Evolutionary conservation across 2,329 filamentous ascomycete species (phyloP).

Genomic region (Magnaporthiopsis rhizophila): DNA sequence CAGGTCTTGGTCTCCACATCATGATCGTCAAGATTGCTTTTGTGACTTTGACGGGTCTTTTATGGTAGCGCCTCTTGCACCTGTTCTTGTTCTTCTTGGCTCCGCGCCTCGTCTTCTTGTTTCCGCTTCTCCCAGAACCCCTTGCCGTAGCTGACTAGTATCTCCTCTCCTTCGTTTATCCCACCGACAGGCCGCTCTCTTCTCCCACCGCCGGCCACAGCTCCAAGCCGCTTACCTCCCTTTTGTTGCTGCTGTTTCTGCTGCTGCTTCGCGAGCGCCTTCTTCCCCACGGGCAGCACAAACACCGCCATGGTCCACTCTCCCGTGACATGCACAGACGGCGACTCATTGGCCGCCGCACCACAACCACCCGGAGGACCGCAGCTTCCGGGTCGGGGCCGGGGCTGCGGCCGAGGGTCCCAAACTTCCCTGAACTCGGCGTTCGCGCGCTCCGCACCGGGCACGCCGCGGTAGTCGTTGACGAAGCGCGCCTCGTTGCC

Average conservation of each 20-base stretch:
- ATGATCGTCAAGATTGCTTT: background rate
- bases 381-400: background rate
- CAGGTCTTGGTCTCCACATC: background rate
- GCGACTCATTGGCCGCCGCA: background rate
- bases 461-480: slow-evolving; percentile 58
- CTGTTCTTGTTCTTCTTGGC: background rate
- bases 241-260: slow-evolving; percentile 4
- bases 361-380: background rate
- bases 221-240: background rate
- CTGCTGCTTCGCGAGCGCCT: slow-evolving; percentile 15
- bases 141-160: slow-evolving; percentile 59
- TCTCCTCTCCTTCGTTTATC: slow-evolving; percentile 54
- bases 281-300: slow-evolving; percentile 39
- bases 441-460: slow-evolving; percentile 35
- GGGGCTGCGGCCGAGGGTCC: slow-evolving; percentile 33
- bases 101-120: slow-evolving; percentile 20
- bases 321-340: slow-evolving; percentile 13
- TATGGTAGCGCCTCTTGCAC: background rate
- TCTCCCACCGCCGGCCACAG: background rate
- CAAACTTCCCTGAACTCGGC: slow-evolving; percentile 53
- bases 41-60: background rate
- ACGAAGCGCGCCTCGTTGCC: slow-evolving; percentile 61
- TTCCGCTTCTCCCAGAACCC: slow-evolving; percentile 54
- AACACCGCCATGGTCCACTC: slow-evolving; percentile 52
- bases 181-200: slow-evolving; percentile 7